Evolutionary conservation across 2,329 filamentous ascomycete species (phyloP).

Genomic region (Claviceps sp.): DNA sequence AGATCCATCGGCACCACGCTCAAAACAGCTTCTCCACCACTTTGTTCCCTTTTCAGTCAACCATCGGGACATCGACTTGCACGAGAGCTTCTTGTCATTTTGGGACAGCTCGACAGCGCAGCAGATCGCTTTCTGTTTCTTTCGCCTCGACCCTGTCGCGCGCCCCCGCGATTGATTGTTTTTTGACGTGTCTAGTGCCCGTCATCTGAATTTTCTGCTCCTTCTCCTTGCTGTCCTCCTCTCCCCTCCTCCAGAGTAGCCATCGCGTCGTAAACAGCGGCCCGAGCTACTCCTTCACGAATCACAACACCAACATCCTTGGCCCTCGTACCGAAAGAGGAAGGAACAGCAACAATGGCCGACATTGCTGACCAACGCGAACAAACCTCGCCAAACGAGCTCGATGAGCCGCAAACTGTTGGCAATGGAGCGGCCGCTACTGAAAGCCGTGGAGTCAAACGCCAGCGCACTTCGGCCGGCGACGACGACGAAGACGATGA

Average conservation of each 20-base stretch:
- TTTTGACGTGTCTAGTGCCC: constrained; percentile 2
- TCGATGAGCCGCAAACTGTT: constrained; percentile 57
- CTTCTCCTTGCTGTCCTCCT: background rate
- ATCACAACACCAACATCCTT: background rate
- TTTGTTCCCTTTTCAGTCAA: constrained; percentile 34
- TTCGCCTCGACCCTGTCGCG: background rate
- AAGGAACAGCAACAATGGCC: constrained; percentile 40
- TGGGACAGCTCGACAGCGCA: constrained; percentile 5
- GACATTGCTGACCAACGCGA: constrained; percentile 70
- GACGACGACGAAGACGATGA: constrained; percentile 97
- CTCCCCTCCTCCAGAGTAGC: background rate
- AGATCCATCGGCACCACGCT: constrained; percentile 51
- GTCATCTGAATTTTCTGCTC: constrained; percentile 1
- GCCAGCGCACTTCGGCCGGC: constrained; percentile 64
- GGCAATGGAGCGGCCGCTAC: constrained; percentile 59
- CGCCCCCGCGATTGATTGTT: background rate
- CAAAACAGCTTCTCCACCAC: constrained; percentile 51
- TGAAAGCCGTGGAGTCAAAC: constrained; percentile 79
- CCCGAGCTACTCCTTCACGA: constrained; percentile 2
- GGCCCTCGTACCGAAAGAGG: background rate
- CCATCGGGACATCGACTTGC: constrained; percentile 7
- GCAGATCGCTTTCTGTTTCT: background rate
- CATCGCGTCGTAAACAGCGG: constrained; percentile 1
- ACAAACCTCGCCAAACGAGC: constrained; percentile 59
- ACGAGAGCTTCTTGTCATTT: constrained; percentile 19